Evolutionary conservation across 768 basidiomycete species (phyloP).

Genomic region (Mycena galericulata): DNA sequence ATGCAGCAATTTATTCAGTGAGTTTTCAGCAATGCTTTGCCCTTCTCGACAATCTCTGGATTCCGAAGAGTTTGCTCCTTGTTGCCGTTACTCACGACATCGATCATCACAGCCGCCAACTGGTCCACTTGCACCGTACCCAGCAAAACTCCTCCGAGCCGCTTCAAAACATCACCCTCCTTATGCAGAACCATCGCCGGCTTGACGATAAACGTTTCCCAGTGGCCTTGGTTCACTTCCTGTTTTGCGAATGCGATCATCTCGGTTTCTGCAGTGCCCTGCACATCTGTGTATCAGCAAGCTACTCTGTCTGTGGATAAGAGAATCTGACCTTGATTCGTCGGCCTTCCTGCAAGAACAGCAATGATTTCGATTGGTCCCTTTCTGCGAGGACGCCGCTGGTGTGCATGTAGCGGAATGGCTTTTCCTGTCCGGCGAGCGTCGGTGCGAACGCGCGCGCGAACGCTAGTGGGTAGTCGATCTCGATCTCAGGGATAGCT

Average conservation of each 20-base stretch:
- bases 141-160: neutral
- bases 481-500: constrained; percentile 24
- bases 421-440: neutral
- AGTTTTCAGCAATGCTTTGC: neutral
- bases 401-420: constrained; percentile 22
- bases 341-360: constrained; percentile 1
- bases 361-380: constrained; percentile 18
- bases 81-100: constrained; percentile 2
- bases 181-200: constrained; percentile 12
- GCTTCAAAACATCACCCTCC: neutral
- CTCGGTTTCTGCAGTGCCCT: constrained; percentile 18
- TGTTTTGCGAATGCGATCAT: constrained; percentile 7
- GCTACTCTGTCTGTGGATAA: neutral
- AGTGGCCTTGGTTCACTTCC: neutral
- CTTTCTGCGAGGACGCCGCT: constrained; percentile 18
- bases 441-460: constrained; percentile 11
- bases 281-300: neutral
- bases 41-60: neutral
- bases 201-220: constrained; percentile 25
- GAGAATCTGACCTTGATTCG: constrained; percentile 9
- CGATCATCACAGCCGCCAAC: constrained; percentile 20
- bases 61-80: neutral
- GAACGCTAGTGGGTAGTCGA: constrained; percentile 23
- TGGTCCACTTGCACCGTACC: constrained; percentile 8
- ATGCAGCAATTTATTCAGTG: neutral